Evolutionary conservation across 1,139 yeast species (phyloP).

Genomic region (Pneumocystis wakefieldiae): DNA sequence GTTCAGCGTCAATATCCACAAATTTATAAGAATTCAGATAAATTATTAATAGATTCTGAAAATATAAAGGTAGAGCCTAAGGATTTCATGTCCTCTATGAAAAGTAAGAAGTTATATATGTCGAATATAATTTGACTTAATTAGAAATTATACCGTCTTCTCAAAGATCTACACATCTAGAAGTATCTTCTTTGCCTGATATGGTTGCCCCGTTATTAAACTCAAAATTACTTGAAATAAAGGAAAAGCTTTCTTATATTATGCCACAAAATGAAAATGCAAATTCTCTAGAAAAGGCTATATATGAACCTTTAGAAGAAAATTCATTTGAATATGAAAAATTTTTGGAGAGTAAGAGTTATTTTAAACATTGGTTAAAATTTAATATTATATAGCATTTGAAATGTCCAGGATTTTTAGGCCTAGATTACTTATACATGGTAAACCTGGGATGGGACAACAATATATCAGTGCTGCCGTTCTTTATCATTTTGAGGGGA

Average conservation of each 20-base stretch:
- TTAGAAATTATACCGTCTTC: conserved; percentile 71
- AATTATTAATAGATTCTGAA: conserved; percentile 56
- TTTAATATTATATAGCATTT: conserved; percentile 17
- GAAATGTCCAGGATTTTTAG: conserved; percentile 57
- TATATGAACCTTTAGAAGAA: conserved; percentile 45
- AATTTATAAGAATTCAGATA: conserved; percentile 64
- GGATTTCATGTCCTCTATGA: conserved; percentile 77
- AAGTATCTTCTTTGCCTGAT: conserved; percentile 67
- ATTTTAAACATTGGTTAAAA: conserved; percentile 15
- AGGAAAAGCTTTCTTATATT: conserved; percentile 37
- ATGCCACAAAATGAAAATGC: conserved; percentile 49
- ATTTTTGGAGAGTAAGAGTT: conserved; percentile 36
- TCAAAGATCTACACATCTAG: conserved; percentile 64
- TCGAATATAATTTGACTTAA: background rate
- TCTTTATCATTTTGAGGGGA: conserved; percentile 72
- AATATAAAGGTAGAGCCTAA: conserved; percentile 62
- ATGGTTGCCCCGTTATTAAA: conserved; percentile 49
- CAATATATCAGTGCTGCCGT: conserved; percentile 74
- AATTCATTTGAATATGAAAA: conserved; percentile 59
- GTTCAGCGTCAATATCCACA: conserved; percentile 91
- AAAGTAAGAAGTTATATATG: conserved; percentile 24
- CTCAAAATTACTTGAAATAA: conserved; percentile 34
- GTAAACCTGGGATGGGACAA: conserved; percentile 76
- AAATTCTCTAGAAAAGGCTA: conserved; percentile 55
- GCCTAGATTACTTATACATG: conserved; percentile 65